Conservation (phyloP, 2,329 filamentous ascomycete species). For the Phialocephala subalpina region DNA sequence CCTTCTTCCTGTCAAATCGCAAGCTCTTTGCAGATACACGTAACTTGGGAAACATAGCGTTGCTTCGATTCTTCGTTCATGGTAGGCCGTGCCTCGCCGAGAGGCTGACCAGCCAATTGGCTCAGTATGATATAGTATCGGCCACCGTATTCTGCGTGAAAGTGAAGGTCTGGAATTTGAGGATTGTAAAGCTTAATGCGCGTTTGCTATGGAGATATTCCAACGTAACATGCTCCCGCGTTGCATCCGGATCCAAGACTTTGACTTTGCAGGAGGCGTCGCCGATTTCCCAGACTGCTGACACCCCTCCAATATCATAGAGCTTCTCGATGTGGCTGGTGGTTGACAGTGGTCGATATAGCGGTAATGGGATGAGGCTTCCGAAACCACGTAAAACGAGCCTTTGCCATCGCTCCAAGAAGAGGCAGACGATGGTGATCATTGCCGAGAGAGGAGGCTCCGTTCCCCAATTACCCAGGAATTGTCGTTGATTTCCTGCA, state of each 20-base stretch:
- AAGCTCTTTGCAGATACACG: conserved; percentile 20
- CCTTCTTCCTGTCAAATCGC: conserved; percentile 12
- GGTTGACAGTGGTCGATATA: conserved; percentile 15
- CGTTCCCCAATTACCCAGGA: conserved; percentile 16
- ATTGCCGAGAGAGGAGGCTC: conserved; percentile 19
- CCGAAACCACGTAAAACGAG: conserved; percentile 20
- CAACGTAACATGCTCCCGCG: conserved; percentile 22
- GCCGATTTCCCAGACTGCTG: conserved; percentile 20
- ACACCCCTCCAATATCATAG: conserved; percentile 20
- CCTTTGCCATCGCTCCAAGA: conserved; percentile 22
- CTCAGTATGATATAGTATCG: conserved; percentile 22
- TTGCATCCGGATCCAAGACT: conserved; percentile 16
- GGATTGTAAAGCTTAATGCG: conserved; percentile 18
- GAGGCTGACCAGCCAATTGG: conserved; percentile 16
- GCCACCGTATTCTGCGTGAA: conserved; percentile 19
- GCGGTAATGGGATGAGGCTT: conserved; percentile 18
- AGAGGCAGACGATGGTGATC: conserved; percentile 13
- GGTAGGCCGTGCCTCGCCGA: conserved; percentile 11
- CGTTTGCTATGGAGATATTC: conserved; percentile 19
- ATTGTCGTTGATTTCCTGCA: conserved; percentile 19
- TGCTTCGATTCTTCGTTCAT: conserved; percentile 22
- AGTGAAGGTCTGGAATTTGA: conserved; percentile 16
- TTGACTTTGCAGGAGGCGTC: conserved; percentile 18
- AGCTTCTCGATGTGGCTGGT: conserved; percentile 14
- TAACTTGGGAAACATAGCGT: conserved; percentile 27